These are phyloP conservation scores for Amniculicola lignicola DNA, from an alignment of 495 filamentous ascomycete genomes.

Conservation along the genomic window DNA sequence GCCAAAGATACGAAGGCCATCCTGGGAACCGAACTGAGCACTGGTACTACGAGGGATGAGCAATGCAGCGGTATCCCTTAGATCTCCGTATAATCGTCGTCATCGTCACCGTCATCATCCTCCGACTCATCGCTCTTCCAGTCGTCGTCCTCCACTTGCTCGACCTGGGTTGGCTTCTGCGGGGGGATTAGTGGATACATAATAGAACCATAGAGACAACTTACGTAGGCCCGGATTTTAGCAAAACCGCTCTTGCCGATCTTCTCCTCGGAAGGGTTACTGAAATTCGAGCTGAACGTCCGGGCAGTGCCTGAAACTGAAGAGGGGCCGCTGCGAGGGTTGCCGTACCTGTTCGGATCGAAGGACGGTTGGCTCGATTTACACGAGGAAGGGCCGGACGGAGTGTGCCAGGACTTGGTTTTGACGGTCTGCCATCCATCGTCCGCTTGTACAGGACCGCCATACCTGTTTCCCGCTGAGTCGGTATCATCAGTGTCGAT, in stretches of 20 bases:
- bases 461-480: neutral
- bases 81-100: slow-evolving; percentile 22
- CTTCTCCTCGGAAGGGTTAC: slow-evolving; percentile 7
- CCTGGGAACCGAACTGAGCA: too few relatives aligned
- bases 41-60: too few relatives aligned
- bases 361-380: slow-evolving; percentile 8
- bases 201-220: neutral
- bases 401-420: slow-evolving; percentile 22
- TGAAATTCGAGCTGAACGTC: slow-evolving; percentile 7
- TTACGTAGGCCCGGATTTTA: slow-evolving; percentile 30
- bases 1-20: too few relatives aligned
- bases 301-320: slow-evolving; percentile 6
- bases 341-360: slow-evolving; percentile 23
- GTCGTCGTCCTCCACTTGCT: slow-evolving; percentile 12
- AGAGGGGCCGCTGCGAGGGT: slow-evolving; percentile 1
- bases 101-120: slow-evolving; percentile 13
- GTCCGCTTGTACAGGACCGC: neutral
- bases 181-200: neutral
- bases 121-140: slow-evolving; percentile 20
- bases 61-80: too few relatives aligned
- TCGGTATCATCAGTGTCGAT: slow-evolving; percentile 8
- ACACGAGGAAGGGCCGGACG: neutral
- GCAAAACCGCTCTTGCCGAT: slow-evolving; percentile 9
- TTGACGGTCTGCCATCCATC: slow-evolving; percentile 8
- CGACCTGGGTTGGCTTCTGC: neutral